Evolutionary conservation across 164 flowering plant genomes (phyloP), one percentile per base, ranked within the genome.

Genomic region (Liriodendron chinense): DNA sequence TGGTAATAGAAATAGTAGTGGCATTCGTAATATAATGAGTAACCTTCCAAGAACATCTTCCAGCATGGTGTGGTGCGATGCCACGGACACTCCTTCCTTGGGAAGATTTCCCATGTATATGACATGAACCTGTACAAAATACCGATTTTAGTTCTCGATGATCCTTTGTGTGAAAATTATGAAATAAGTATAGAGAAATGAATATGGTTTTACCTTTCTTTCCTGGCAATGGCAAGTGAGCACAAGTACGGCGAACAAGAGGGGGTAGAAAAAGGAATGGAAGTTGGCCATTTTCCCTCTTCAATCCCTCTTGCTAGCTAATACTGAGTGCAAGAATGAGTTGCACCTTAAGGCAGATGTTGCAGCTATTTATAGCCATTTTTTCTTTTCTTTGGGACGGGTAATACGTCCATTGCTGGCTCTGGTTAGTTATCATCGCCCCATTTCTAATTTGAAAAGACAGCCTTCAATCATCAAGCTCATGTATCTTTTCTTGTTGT

Each of bases 91-190:
- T 28, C 75, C 84, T 26, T 74, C 84, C 18, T 71, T 68, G 7
- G 83, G 84, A 21, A 18, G 61, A 2, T 65, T 82, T 76, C 90
- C 90, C 90, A 86, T 83, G 79, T 86, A 87, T 24, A 85, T 84
- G 64, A 87, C 61, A 67, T 83, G 72, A 76, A 79, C 75, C 89
- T 87, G 65, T 59, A 80, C 13, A 72, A 6, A 63, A 1, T 2
- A 26, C 23, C 8, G 9, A 34, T 43, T 16, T 76, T 24, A 22
- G 13, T 23, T 16, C 57, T 59, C 64, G 47, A 16, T 24, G 59
- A 69, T 63, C 2, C 14, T 64, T 22, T 16, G 0, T 25, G 57
- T 1, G 28, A 8, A 8, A 43, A 20, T 8, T 10, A 9, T 53
- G 28, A 9, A 57, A 56, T 7, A 56, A 16, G 20, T 56, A 56